phyloP scores from a whole-genome alignment of 202 grass and related monocot genomes.

The Eragrostis tef region DNA sequence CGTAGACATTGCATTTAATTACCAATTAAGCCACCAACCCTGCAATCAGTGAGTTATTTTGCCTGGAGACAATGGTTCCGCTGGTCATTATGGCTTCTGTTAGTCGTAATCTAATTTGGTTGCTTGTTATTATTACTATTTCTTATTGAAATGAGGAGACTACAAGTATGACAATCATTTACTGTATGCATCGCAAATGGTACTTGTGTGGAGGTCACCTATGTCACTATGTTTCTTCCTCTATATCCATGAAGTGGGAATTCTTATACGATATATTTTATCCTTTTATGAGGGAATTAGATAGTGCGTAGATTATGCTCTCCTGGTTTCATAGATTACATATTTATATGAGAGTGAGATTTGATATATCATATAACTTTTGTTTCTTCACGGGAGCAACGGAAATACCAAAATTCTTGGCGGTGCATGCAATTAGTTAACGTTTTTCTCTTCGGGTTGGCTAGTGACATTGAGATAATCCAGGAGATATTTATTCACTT shows the following conservation, averaged over 20 bases:
- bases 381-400: slow-evolving; percentile 20
- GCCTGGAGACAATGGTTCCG: slow-evolving; percentile 1
- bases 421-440: neutral
- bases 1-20: slow-evolving; percentile 41
- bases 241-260: too few relatives aligned
- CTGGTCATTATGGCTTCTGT: slow-evolving; percentile 11
- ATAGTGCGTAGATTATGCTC: too few relatives aligned
- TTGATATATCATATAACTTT: slow-evolving; percentile 9
- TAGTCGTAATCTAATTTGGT: slow-evolving; percentile 8
- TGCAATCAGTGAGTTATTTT: slow-evolving; percentile 9
- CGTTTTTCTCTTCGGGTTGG: slow-evolving; percentile 8
- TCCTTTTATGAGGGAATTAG: too few relatives aligned
- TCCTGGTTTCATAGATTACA: neutral
- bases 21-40: slow-evolving; percentile 3
- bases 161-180: neutral
- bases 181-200: neutral
- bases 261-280: too few relatives aligned
- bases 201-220: slow-evolving; percentile 4
- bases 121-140: slow-evolving; percentile 24
- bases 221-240: neutral
- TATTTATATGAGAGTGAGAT: neutral
- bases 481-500: neutral
- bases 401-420: neutral
- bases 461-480: slow-evolving; percentile 10
- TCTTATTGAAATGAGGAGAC: neutral